Conservation (phyloP, 306 rosid genomes). For the Corylus avellana region DNA sequence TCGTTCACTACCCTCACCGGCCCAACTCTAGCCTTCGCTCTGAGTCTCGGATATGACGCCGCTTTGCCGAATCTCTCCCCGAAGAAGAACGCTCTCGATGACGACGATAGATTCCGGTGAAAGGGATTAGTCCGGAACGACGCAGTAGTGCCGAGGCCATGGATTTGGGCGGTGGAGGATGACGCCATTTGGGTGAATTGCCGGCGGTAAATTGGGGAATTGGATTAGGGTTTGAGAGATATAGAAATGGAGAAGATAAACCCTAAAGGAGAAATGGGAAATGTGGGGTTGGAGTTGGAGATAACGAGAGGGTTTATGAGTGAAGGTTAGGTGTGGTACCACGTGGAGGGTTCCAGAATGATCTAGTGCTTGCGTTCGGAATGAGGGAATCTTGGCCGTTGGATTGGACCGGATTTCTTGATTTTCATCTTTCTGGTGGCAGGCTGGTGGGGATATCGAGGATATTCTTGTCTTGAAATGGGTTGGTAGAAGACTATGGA, state of each 20-base stretch:
- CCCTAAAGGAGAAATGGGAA: not conserved
- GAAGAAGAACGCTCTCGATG: constrained; percentile 49
- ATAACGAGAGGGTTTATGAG: constrained; percentile 1
- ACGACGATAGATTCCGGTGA: not conserved
- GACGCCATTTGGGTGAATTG: constrained; percentile 38
- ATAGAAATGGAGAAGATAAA: not conserved
- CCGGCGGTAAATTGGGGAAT: not conserved
- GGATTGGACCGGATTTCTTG: not conserved
- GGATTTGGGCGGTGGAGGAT: constrained; percentile 66
- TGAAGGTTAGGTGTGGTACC: constrained; percentile 27
- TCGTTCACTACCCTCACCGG: constrained; percentile 68
- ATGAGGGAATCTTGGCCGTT: not conserved
- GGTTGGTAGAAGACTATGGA: too few species aligned
- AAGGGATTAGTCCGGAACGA: constrained; percentile 4
- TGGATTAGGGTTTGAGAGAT: not conserved
- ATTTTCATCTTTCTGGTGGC: not conserved
- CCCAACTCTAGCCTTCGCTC: constrained; percentile 21
- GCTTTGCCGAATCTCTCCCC: constrained; percentile 47
- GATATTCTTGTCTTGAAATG: not conserved
- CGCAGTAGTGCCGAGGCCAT: constrained; percentile 57
- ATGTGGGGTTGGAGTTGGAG: not conserved
- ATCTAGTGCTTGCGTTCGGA: not conserved
- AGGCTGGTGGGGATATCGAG: not conserved
- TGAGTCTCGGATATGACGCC: constrained; percentile 39
- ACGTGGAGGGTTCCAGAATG: constrained; percentile 20